Evolutionary conservation across 192 early-diverging fungal species (phyloP).

Genomic region (Coemansia asiatica): DNA sequence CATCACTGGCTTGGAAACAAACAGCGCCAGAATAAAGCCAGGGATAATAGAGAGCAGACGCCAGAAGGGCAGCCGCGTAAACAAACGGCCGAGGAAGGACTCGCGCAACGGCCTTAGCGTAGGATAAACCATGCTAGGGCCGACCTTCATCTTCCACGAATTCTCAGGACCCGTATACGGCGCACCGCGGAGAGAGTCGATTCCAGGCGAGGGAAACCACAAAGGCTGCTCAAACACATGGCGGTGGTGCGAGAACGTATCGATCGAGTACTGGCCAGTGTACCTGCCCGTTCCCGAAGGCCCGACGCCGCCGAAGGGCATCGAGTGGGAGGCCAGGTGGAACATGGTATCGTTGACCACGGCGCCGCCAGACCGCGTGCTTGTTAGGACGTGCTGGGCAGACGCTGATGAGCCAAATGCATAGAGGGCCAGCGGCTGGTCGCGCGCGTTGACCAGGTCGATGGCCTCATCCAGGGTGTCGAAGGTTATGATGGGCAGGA

Average conservation of each 20-base stretch:
- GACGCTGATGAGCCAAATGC: conserved; percentile 61
- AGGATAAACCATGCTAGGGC: conserved; percentile 24
- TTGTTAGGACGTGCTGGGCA: conserved; percentile 61
- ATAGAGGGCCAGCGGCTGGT: conserved; percentile 81
- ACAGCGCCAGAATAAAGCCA: conserved; percentile 27
- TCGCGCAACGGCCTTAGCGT: conserved; percentile 19
- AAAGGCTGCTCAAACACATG: conserved; percentile 55
- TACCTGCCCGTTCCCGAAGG: conserved; percentile 84
- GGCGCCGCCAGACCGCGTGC: conserved; percentile 75
- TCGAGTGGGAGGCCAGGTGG: conserved; percentile 51
- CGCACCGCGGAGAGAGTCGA: conserved; percentile 38
- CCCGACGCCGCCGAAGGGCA: conserved; percentile 92
- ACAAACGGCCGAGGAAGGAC: conserved; percentile 18
- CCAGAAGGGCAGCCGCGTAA: conserved; percentile 46
- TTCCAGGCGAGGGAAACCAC: conserved; percentile 40
- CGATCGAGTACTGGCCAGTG: conserved; percentile 75
- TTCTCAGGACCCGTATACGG: conserved; percentile 31
- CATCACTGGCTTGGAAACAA: conserved; percentile 24
- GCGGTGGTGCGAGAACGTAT: conserved; percentile 77
- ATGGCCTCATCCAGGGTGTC: conserved; percentile 66
- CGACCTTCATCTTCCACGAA: conserved; percentile 36
- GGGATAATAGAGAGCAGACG: conserved; percentile 31
- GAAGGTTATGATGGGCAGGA: conserved; percentile 77
- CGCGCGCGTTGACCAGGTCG: conserved; percentile 60
- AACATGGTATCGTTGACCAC: conserved; percentile 80